Conservation (phyloP, 2,329 filamentous ascomycete genomes). For the Ascocoryne sarcoides region DNA sequence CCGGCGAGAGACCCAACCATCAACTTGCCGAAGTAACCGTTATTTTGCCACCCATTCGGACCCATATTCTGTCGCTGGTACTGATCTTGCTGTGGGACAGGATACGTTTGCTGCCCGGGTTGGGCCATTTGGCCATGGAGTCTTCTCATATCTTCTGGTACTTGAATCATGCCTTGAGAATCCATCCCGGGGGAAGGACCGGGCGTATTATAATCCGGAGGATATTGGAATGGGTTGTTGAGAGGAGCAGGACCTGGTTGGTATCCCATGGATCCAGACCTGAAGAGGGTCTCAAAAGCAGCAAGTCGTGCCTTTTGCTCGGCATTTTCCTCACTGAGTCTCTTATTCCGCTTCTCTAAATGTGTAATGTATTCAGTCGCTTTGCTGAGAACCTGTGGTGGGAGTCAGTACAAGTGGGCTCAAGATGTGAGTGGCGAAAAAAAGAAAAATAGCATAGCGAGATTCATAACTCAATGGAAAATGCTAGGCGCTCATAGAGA, state of each 20-base stretch:
- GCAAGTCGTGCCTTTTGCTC: slow-evolving; percentile 70
- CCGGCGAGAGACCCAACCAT: slow-evolving; percentile 91
- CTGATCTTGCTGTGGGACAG: slow-evolving; percentile 24
- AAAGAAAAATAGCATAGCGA: too few relatives aligned
- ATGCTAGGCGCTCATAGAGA: too few relatives aligned
- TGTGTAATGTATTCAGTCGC: slow-evolving; percentile 95
- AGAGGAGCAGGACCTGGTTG: slow-evolving; percentile 41
- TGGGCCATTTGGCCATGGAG: slow-evolving; percentile 23
- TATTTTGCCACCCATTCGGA: slow-evolving; percentile 46
- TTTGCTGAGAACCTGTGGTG: slow-evolving; percentile 62
- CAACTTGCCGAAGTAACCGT: slow-evolving; percentile 61
- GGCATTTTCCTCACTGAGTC: slow-evolving; percentile 71
- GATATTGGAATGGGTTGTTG: slow-evolving; percentile 27
- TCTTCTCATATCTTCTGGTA: slow-evolving; percentile 53
- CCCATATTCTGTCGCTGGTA: slow-evolving; percentile 47
- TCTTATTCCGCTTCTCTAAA: slow-evolving; percentile 81
- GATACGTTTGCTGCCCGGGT: slow-evolving; percentile 21
- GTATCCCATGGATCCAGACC: slow-evolving; percentile 59
- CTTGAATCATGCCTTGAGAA: slow-evolving; percentile 52
- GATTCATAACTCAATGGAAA: too few relatives aligned
- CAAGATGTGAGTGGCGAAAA: too few relatives aligned
- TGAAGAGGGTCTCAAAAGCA: slow-evolving; percentile 71
- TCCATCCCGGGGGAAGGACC: slow-evolving; percentile 27
- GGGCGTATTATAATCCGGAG: slow-evolving; percentile 23
- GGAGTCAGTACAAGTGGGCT: slow-evolving; percentile 5